Evolutionary conservation across 345 rosid genomes (phyloP), one percentile per base, ranked within the genome.

Genomic region (Durio zibethinus): DNA sequence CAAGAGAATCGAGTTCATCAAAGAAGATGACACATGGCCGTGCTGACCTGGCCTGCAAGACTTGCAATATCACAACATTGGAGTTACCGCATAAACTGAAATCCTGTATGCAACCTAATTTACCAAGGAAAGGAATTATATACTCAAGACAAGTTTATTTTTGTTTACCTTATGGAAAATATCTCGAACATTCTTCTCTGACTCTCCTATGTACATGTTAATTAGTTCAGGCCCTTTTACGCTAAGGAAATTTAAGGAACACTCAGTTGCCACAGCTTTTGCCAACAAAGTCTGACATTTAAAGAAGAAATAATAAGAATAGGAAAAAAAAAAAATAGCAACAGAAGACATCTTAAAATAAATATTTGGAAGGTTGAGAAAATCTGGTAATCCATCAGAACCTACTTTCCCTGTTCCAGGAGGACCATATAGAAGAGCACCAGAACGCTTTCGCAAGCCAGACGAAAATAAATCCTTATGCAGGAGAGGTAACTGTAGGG

Each of bases 121-220:
- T 42, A 36, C 15, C 31, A 60, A 77, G 53, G 25, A 62, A 74
- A 23, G 23, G 33, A 31, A 78, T 47, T 35, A 65, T 12, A 48
- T 45, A 53, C 67, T 57, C 23, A 12, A 53, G 35, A 31, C 43
- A 71, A 50, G 3, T 31, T 48, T 71, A 40, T 31, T 50, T 31
- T 18, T 31, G 20, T 71, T 72, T 82, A 91, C 99, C 94, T 92
- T 96, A 77, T 93, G 97, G 77, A 96, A 96, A 85, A 96, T 93
- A 84, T 96, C 98, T 76, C 97, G 87, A 74, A 96, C 88, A 80
- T 96, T 96, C 85, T 93, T 96, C 86, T 96, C 98, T 20, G 99
- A 96, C 75, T 96, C 99, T 82, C 99, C 99, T 59, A 96, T 96
- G 86, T 96, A 93, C 98, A 96, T 96, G 89, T 96, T 96, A 83